phyloP scores from a whole-genome alignment of 2,329 filamentous ascomycete species.

The Pestalotiopsis sp. region DNA sequence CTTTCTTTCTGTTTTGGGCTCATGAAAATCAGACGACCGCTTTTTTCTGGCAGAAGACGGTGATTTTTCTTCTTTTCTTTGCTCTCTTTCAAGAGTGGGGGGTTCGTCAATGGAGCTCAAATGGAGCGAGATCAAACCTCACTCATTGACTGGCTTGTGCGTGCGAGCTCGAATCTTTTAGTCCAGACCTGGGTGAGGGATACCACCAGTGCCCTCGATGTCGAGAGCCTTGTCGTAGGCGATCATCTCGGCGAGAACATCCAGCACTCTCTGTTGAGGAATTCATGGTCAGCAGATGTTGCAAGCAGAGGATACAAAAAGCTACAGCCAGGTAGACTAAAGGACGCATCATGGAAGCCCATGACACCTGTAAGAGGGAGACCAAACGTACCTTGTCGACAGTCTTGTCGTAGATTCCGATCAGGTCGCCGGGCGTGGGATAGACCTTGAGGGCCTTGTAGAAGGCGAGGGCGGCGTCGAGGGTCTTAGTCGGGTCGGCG shows the following conservation, averaged over 20 bases:
- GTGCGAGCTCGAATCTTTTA: slow-evolving; percentile 33
- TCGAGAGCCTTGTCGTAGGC: slow-evolving; percentile 80
- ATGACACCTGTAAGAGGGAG: not conserved
- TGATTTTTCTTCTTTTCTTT: not conserved
- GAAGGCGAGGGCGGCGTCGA: slow-evolving; percentile 92
- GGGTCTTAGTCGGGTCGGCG: slow-evolving; percentile 69
- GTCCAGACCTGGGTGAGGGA: slow-evolving; percentile 54
- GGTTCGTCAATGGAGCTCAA: not conserved
- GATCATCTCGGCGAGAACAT: slow-evolving; percentile 98
- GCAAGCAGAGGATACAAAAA: not conserved
- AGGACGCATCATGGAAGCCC: not conserved
- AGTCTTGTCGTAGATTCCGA: slow-evolving; percentile 97
- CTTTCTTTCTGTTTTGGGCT: not conserved
- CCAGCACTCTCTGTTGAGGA: slow-evolving; percentile 75
- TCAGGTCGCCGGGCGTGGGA: slow-evolving; percentile 88
- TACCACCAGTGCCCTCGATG: slow-evolving; percentile 51
- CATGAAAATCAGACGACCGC: not conserved
- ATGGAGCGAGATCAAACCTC: not conserved
- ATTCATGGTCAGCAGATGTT: not conserved
- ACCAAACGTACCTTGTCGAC: slow-evolving; percentile 76
- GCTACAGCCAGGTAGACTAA: not conserved
- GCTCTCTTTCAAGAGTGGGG: not conserved
- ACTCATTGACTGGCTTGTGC: not conserved
- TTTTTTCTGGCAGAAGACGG: not conserved
- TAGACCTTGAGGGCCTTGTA: slow-evolving; percentile 99